Percentiles rank a stretch among this genome's conserved stretches.
Conservation (phyloP, 768 basidiomycete genomes). For the Pulveroboletus sp. region DNA sequence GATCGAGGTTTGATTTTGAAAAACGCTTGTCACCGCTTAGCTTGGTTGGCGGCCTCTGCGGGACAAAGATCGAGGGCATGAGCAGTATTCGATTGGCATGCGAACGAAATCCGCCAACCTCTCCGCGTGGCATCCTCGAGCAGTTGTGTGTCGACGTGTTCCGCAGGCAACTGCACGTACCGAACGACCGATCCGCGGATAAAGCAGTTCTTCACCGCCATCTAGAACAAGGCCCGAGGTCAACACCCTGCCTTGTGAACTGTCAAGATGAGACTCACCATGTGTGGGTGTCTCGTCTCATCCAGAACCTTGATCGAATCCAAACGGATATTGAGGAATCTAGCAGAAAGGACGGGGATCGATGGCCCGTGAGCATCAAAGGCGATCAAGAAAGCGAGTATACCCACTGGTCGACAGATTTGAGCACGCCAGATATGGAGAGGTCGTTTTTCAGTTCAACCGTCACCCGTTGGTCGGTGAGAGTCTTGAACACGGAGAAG, state of each 20-base stretch:
- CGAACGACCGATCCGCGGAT: constrained; percentile 98
- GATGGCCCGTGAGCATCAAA: constrained; percentile 1
- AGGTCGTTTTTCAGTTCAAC: constrained; percentile 99
- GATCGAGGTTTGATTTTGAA: too few species aligned
- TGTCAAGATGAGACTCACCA: constrained; percentile 52
- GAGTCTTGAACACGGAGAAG: constrained; percentile 98
- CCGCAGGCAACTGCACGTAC: constrained; percentile 91
- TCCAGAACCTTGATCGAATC: constrained; percentile 93
- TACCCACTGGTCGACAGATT: constrained; percentile 96
- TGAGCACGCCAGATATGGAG: constrained; percentile 90
- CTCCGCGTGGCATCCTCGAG: constrained; percentile 95
- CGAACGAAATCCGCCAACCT: constrained; percentile 49
- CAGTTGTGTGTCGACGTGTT: constrained; percentile 92
- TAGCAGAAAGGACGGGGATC: constrained; percentile 26
- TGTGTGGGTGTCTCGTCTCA: constrained; percentile 93
- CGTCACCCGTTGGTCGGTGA: constrained; percentile 95
- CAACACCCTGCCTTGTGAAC: background rate
- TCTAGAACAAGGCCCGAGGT: constrained; percentile 44
- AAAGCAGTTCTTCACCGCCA: constrained; percentile 99
- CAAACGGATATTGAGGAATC: constrained; percentile 93
- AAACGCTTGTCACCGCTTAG: constrained; percentile 33
- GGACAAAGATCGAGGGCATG: background rate
- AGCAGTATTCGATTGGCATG: background rate
- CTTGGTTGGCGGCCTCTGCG: constrained; percentile 41
- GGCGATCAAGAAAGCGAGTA: background rate